Conservation (phyloP, 345 rosid species). For the Hypericum perforatum region DNA sequence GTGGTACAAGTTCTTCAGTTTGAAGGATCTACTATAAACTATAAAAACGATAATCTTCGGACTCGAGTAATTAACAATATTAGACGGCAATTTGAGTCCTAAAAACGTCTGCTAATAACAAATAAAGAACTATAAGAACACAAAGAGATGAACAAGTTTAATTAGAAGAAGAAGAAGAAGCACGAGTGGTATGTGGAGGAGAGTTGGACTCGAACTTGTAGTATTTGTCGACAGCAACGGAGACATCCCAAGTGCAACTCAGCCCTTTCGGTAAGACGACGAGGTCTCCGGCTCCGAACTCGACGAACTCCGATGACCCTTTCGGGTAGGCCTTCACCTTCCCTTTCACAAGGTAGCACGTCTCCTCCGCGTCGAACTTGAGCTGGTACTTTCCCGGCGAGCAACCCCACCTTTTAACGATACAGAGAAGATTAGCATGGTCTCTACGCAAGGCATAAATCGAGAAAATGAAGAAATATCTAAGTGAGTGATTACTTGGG, state of each 20-base stretch:
- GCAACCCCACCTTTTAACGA: conserved; percentile 64
- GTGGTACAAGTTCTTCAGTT: too few relatives aligned
- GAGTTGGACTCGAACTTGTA: conserved; percentile 57
- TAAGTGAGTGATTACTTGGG: conserved; percentile 52
- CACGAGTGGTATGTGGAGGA: conserved; percentile 10
- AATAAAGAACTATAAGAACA: not conserved
- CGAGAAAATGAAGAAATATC: not conserved
- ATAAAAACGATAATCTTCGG: too few relatives aligned
- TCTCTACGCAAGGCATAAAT: not conserved
- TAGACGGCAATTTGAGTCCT: too few relatives aligned
- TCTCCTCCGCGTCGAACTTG: conserved; percentile 82
- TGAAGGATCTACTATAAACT: too few relatives aligned
- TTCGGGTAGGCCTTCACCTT: conserved; percentile 63
- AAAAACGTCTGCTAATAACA: too few relatives aligned
- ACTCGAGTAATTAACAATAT: too few relatives aligned
- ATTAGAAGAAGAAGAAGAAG: conserved; percentile 9
- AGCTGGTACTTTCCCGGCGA: conserved; percentile 79
- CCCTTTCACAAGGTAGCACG: conserved; percentile 71
- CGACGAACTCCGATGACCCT: conserved; percentile 48
- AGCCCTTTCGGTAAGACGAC: conserved; percentile 76
- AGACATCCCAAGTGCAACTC: conserved; percentile 90
- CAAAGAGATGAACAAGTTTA: not conserved
- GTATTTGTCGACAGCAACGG: conserved; percentile 73
- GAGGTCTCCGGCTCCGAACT: conserved; percentile 92
- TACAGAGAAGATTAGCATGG: not conserved